phyloP scores from a whole-genome alignment of 2,329 filamentous ascomycete species.

The Thielaviopsis musarum region DNA sequence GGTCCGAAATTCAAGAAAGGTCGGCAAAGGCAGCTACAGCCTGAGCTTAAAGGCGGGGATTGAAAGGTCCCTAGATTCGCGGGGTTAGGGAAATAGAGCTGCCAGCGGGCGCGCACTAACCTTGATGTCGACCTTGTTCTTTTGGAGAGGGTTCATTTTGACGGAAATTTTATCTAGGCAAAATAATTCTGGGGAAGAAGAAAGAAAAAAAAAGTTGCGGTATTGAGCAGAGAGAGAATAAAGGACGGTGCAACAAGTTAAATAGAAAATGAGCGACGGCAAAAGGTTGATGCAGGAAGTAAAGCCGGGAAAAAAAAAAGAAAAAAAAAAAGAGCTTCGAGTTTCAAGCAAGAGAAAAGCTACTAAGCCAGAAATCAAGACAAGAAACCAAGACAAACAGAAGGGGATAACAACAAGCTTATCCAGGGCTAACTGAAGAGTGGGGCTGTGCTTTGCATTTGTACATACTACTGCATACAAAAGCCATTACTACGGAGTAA shows the following conservation, averaged over 20 bases:
- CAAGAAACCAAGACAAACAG: neutral
- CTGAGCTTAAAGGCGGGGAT: neutral
- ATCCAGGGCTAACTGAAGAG: neutral
- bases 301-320: neutral
- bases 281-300: neutral
- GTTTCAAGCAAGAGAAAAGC: neutral
- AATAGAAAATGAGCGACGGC: neutral
- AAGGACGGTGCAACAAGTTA: neutral
- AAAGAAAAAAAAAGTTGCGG: neutral
- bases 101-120: conserved; percentile 40
- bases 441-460: too few relatives aligned
- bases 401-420: too few relatives aligned
- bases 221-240: neutral
- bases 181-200: neutral
- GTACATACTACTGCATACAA: too few relatives aligned
- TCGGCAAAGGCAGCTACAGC: neutral
- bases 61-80: neutral
- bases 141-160: conserved; percentile 87
- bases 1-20: neutral
- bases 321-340: neutral
- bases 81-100: conserved; percentile 1
- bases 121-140: conserved; percentile 95
- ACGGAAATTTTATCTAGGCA: neutral
- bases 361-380: neutral
- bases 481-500: too few relatives aligned